Base-by-base conservation (phyloP, 148 eudicot genomes). In the Fagopyrum homotropicum region DNA sequence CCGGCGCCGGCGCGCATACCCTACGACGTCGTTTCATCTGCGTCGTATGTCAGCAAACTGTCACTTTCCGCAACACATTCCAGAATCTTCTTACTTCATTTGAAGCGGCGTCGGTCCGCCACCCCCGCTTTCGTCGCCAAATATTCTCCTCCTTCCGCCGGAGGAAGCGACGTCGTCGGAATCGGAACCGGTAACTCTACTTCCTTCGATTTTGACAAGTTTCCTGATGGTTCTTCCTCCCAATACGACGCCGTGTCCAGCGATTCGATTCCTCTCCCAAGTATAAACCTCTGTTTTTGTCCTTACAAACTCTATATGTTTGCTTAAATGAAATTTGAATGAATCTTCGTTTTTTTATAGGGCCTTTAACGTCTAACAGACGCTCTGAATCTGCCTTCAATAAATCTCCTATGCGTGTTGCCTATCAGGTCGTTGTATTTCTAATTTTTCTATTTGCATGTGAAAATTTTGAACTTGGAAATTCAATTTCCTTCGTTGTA, bases 321-420 rank as follows among this genome's bases (percentile, higher is more conserved):
- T 74, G 12, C 10, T 17, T 74, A 3, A 9, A 2, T 29, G 12
- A 19, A 45, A 4, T 40, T 74, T 11, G 69, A 6, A 45, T n/a
- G 4, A 44, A 19, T 46, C 14, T 59, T 45, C 9, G 9, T 9
- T 45, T 72, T 14, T 61, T 1, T 11, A 4, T 22, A 75, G 77
- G 71, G 54, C 77, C 77, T 44, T 60, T 75, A 2, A 52, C 71
- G 55, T 75, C 77, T 45, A 75, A n/a, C 7, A 59, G 17, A 1
- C 19, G 50, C 51, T 56, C 66, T 35, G 56, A 77, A 15, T 73
- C 77, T 4, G 16, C 79, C 50, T 54, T 79, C 44, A 84, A 80
- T 26, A 79, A 82, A 71, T 61, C 85, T 40, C 74, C 73, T 51
- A 73, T 86, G 59, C 88, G 89, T 54, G 92, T 88, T 72, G 92